Percentiles rank a stretch among this genome's conserved stretches.
Conservation (phyloP, 2,329 filamentous ascomycete species). For the Fusarium sp. region DNA sequence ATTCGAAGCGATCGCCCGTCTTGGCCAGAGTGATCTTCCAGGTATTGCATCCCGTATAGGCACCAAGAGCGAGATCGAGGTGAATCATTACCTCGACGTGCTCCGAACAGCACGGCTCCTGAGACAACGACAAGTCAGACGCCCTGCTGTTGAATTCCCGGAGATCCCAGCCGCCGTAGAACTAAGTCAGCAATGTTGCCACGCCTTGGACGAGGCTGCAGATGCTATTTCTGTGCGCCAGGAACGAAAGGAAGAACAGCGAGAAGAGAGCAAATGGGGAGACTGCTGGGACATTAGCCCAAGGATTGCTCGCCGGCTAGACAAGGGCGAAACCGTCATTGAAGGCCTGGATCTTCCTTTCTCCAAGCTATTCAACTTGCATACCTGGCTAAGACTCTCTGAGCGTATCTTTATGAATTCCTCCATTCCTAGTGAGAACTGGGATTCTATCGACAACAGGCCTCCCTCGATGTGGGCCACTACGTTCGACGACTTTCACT, state of each 20-base stretch:
- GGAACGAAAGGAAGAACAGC: conserved; percentile 66
- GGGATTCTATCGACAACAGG: conserved; percentile 68
- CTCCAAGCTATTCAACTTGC: conserved; percentile 65
- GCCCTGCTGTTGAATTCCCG: conserved; percentile 52
- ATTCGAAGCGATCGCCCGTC: conserved; percentile 70
- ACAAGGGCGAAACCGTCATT: conserved; percentile 32
- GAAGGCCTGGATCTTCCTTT: conserved; percentile 53
- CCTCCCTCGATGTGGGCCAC: conserved; percentile 78
- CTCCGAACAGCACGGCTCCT: conserved; percentile 62
- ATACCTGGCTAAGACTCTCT: conserved; percentile 71
- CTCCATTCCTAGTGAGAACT: conserved; percentile 69
- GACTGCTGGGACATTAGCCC: conserved; percentile 71
- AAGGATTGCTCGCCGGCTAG: conserved; percentile 46
- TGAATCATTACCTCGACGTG: conserved; percentile 73
- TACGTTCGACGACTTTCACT: conserved; percentile 79
- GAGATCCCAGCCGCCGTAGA: conserved; percentile 79
- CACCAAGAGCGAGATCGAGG: conserved; percentile 79
- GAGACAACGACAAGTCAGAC: conserved; percentile 48
- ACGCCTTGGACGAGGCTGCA: conserved; percentile 72
- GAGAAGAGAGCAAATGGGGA: conserved; percentile 69
- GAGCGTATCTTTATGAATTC: conserved; percentile 80
- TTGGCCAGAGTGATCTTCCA: conserved; percentile 69
- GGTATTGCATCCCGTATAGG: conserved; percentile 70
- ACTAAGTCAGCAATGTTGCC: conserved; percentile 71
- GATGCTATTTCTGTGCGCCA: conserved; percentile 72